Conservation (phyloP, 208 protist genomes). For the Blechomonas ayalai region DNA sequence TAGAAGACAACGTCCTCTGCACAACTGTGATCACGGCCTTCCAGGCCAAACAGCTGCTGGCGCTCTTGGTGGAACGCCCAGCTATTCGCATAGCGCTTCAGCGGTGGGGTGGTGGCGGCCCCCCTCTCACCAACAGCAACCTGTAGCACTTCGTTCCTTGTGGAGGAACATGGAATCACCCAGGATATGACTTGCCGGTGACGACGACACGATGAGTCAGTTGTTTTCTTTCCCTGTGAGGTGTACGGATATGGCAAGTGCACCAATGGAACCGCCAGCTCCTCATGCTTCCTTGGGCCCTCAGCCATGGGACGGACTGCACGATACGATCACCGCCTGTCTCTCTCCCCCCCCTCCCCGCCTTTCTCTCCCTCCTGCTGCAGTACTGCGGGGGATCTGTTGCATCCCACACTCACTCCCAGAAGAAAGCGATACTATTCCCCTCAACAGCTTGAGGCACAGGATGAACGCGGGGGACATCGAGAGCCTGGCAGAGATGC, state of each 20-base stretch:
- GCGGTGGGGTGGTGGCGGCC: constrained; percentile 6
- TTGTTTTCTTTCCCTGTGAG: too few relatives aligned
- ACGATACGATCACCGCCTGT: too few relatives aligned
- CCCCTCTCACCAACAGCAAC: constrained; percentile 9
- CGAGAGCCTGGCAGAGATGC: constrained; percentile 46
- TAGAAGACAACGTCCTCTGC: constrained; percentile 40
- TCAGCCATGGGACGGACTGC: too few relatives aligned
- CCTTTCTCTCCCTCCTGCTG: neutral
- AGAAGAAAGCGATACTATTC: too few relatives aligned
- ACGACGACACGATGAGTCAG: too few relatives aligned
- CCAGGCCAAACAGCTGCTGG: constrained; percentile 75
- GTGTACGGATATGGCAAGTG: too few relatives aligned
- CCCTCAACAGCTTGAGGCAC: too few relatives aligned
- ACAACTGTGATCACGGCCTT: constrained; percentile 60
- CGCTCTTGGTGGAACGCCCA: constrained; percentile 30
- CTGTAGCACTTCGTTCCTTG: constrained; percentile 5
- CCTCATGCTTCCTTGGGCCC: too few relatives aligned
- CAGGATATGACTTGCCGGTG: too few relatives aligned
- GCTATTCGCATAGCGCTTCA: constrained; percentile 15
- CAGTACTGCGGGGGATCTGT: neutral
- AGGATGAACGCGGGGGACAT: constrained; percentile 50
- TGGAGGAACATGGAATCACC: neutral
- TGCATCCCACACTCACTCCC: neutral
- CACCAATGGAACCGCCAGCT: too few relatives aligned
- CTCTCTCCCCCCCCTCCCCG: neutral